Conservation (phyloP, 148 eudicot genomes). For the Chenopodium suecicum region DNA sequence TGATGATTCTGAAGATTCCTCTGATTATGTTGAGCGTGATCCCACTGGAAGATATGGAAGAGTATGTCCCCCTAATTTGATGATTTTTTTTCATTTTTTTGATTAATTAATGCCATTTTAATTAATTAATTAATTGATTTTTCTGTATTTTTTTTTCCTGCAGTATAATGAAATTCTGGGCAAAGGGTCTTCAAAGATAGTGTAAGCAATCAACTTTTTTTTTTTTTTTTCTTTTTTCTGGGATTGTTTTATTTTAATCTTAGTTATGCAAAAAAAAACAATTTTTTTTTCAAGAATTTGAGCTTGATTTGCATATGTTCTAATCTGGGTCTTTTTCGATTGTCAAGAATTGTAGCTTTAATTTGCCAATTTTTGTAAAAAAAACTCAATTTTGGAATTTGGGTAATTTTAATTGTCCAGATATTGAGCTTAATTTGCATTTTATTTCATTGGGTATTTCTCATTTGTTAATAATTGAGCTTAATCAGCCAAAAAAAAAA, state of each 20-base stretch:
- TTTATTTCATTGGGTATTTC: not conserved
- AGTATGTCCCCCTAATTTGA: conserved; percentile 33
- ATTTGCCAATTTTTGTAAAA: not conserved
- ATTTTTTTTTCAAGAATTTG: not conserved
- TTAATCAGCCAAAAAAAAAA: not conserved
- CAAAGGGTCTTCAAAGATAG: conserved; percentile 82
- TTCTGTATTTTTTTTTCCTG: conserved; percentile 9
- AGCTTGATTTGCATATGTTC: not conserved
- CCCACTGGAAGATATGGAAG: conserved; percentile 92
- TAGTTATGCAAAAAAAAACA: no score
- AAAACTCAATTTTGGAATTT: not conserved
- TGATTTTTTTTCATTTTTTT: not conserved
- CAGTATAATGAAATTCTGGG: conserved; percentile 85
- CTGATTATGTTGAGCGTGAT: conserved; percentile 85
- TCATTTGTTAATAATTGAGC: not conserved
- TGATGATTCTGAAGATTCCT: conserved; percentile 42
- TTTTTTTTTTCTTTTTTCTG: not conserved
- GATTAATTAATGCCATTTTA: not conserved
- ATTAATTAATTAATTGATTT: not conserved
- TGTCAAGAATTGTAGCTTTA: not conserved
- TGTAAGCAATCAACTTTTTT: conserved; percentile 42
- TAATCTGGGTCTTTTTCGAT: not conserved
- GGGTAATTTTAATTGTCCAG: not conserved
- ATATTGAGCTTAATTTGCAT: not conserved
- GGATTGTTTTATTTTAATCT: no score